Conservation (phyloP, 495 filamentous ascomycete genomes). For the Tuber microsphaerosporum region DNA sequence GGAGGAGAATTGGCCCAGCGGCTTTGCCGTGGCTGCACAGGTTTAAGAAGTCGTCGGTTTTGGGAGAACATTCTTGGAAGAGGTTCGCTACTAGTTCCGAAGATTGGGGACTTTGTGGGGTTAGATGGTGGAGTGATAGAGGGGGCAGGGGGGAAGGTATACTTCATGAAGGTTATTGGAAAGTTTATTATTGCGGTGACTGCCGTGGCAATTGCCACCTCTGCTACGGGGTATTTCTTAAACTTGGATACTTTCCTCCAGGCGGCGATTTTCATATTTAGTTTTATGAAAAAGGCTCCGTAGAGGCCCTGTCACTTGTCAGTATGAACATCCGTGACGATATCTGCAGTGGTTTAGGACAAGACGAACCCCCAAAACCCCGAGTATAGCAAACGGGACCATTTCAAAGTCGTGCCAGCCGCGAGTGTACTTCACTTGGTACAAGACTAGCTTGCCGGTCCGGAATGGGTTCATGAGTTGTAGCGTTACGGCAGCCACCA, state of each 20-base stretch:
- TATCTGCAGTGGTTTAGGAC: neutral
- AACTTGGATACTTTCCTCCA: constrained; percentile 64
- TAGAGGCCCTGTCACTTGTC: constrained; percentile 58
- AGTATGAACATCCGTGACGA: constrained; percentile 20
- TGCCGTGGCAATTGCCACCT: constrained; percentile 67
- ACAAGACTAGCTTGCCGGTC: constrained; percentile 91
- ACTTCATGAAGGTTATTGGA: constrained; percentile 86
- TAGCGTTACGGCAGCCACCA: constrained; percentile 89
- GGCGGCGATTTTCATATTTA: constrained; percentile 78
- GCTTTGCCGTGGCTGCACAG: constrained; percentile 65
- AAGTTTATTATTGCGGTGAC: constrained; percentile 86
- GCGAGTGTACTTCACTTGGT: constrained; percentile 88
- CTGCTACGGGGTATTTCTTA: constrained; percentile 60
- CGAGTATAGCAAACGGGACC: constrained; percentile 77
- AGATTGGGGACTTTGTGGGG: constrained; percentile 56
- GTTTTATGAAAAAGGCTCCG: constrained; percentile 86
- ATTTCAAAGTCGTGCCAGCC: constrained; percentile 95
- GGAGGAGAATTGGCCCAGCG: constrained; percentile 65
- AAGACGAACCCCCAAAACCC: constrained; percentile 60
- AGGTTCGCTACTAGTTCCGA: constrained; percentile 87
- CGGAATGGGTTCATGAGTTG: constrained; percentile 92
- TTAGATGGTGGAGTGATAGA: constrained; percentile 18
- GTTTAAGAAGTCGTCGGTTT: constrained; percentile 72
- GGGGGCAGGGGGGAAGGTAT: neutral
- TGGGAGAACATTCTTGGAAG: constrained; percentile 78